Percentiles rank a stretch among this genome's conserved stretches.
Conservation (phyloP, 1,284 basidiomycete genomes). For the Amylostereum areolatum region DNA sequence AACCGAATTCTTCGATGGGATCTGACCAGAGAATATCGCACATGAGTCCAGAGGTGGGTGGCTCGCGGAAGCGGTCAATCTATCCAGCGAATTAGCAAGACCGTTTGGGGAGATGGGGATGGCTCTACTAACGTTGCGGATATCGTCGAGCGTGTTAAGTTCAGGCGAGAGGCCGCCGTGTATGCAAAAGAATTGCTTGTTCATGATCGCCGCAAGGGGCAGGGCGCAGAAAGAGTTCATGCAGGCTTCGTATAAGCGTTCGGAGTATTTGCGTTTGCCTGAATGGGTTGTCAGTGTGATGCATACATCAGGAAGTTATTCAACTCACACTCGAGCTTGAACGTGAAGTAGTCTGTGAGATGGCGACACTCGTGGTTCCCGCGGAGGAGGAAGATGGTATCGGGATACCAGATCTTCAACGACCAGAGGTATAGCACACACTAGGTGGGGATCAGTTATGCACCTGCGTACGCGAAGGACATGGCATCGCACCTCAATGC, state of each 20-base stretch:
- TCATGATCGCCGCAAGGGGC: slow-evolving; percentile 92
- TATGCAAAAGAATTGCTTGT: slow-evolving; percentile 96
- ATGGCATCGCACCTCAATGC: slow-evolving; percentile 64
- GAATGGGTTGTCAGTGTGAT: slow-evolving; percentile 3
- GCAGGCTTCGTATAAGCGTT: slow-evolving; percentile 84
- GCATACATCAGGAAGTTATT: slow-evolving; percentile 1
- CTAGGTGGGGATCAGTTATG: slow-evolving; percentile 31
- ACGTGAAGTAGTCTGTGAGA: slow-evolving; percentile 85
- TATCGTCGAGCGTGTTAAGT: slow-evolving; percentile 86
- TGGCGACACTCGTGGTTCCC: slow-evolving; percentile 91
- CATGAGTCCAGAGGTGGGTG: slow-evolving; percentile 91
- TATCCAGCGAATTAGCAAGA: slow-evolving; percentile 22
- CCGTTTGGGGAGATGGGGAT: neutral
- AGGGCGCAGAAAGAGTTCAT: slow-evolving; percentile 93
- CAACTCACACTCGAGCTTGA: slow-evolving; percentile 84
- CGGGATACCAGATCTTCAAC: slow-evolving; percentile 90
- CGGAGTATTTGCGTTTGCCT: slow-evolving; percentile 95
- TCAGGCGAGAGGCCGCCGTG: slow-evolving; percentile 92
- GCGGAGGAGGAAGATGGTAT: slow-evolving; percentile 84
- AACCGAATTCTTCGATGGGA: slow-evolving; percentile 90
- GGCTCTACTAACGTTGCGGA: slow-evolving; percentile 53
- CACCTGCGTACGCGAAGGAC: neutral
- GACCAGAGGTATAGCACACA: slow-evolving; percentile 88
- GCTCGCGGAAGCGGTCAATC: slow-evolving; percentile 94
- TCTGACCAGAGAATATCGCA: slow-evolving; percentile 96